Conservation (phyloP, 139 green algal species). For the Volvox africanus region DNA sequence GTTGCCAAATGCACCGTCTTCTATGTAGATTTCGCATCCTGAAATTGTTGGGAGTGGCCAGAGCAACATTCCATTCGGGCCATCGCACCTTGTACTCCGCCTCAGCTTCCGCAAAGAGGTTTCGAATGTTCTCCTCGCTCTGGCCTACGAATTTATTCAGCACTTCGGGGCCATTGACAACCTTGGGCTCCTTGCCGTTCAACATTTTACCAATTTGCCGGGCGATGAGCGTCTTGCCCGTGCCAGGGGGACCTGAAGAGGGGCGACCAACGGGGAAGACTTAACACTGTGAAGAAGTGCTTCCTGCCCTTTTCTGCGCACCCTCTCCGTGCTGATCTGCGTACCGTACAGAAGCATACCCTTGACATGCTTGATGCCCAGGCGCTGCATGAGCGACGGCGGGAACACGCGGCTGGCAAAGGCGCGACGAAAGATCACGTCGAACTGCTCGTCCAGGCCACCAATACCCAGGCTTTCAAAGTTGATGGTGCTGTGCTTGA, state of each 20-base stretch:
- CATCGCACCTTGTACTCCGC: conserved; percentile 80
- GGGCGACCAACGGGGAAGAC: too few species aligned
- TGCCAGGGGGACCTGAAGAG: conserved; percentile 69
- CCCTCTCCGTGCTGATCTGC: neutral
- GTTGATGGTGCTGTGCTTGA: conserved; percentile 96
- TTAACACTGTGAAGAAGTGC: too few species aligned
- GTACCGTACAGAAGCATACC: conserved; percentile 69
- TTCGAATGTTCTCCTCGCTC: conserved; percentile 97
- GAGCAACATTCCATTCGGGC: too few species aligned
- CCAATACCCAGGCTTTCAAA: conserved; percentile 98
- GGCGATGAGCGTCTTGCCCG: conserved; percentile 99
- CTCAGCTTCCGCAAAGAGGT: conserved; percentile 97
- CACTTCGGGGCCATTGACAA: conserved; percentile 85
- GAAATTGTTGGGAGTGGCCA: too few species aligned
- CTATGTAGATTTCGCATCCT: too few species aligned
- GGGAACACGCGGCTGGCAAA: conserved; percentile 97
- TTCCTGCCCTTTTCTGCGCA: too few species aligned
- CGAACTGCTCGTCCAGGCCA: conserved; percentile 96
- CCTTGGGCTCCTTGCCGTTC: conserved; percentile 98
- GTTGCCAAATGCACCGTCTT: too few species aligned
- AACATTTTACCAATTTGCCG: conserved; percentile 99
- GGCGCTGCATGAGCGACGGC: conserved; percentile 84
- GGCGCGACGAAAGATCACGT: conserved; percentile 96
- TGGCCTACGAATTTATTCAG: conserved; percentile 97
- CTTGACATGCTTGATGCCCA: conserved; percentile 97